These are phyloP conservation scores for Neofusicoccum sp. DNA, from an alignment of 2,329 filamentous ascomycete genomes.

Conservation along the genomic window DNA sequence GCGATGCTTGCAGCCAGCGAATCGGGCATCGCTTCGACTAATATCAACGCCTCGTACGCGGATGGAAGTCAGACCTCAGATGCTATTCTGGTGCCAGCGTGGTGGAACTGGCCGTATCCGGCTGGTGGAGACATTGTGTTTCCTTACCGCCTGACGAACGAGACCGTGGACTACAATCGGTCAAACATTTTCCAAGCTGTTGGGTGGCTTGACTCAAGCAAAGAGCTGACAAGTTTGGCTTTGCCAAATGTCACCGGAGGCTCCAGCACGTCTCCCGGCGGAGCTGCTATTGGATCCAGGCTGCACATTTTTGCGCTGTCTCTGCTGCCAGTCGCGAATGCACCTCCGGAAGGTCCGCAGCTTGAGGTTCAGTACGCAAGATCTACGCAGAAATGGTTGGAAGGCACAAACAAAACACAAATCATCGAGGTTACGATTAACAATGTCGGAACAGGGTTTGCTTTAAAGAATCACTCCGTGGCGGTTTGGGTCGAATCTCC, in stretches of 20 bases:
- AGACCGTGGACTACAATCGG: constrained; percentile 37
- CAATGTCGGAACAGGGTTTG: constrained; percentile 17
- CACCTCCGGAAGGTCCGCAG: constrained; percentile 27
- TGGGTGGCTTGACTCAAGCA: constrained; percentile 41
- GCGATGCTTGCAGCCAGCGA: constrained; percentile 43
- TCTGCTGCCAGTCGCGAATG: constrained; percentile 20
- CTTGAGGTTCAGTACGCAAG: constrained; percentile 37
- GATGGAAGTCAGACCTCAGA: constrained; percentile 37
- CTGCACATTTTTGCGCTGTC: constrained; percentile 42
- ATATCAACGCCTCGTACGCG: constrained; percentile 38
- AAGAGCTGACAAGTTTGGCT: constrained; percentile 36
- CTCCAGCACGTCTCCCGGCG: constrained; percentile 32
- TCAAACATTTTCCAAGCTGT: constrained; percentile 43
- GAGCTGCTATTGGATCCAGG: constrained; percentile 33
- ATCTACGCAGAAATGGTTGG: constrained; percentile 37
- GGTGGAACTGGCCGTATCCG: constrained; percentile 42
- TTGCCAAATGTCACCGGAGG: constrained; percentile 39
- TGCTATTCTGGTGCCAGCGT: constrained; percentile 37
- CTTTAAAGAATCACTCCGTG: background rate
- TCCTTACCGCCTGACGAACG: constrained; percentile 39
- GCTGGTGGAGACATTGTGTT: constrained; percentile 42
- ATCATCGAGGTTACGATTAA: constrained; percentile 33
- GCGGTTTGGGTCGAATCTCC: constrained; percentile 25
- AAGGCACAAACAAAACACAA: constrained; percentile 33
- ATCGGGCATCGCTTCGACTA: constrained; percentile 37